Evolutionary conservation across 192 early-diverging fungal genomes (phyloP), one percentile per base, ranked within the genome.

Genomic region (Entomortierella chlamydospora): DNA sequence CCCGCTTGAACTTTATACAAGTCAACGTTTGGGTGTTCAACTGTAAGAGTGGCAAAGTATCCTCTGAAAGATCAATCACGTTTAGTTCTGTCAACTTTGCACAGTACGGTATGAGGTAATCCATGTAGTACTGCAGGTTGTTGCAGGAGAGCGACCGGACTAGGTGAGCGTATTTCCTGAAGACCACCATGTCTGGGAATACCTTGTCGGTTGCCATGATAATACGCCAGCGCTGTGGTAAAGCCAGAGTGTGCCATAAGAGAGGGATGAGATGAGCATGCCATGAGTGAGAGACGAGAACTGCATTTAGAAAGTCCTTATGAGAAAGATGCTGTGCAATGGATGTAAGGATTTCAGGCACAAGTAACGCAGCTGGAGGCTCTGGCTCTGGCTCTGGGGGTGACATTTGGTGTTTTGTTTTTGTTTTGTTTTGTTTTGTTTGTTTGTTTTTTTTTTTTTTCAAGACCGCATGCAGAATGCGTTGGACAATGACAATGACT

Each of bases 121-220:
- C 33, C 12, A 53, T 31, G 18, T 73, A 49, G n/a, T 52, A 63
- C 3, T 65, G 30, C 31, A 73, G 41, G 25, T 52, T 73, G 49
- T 53, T 65, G 47, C 61, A 64, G 13, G 17, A 45, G 4, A 73
- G 33, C 1, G 71, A 73, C 3, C 71, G 71, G 43, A 73, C 55
- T 7, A 73, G 30, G 17, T 57, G 34, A 5, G 43, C 71, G 13
- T 53, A 33, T 31, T 65, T 41, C n/a, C 56, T 17, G 39, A 73
- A 64, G 30, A 51, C 49, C 4, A 30, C 57, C 8, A 49, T 7
- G 17, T 49, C 39, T 0, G 71, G 71, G 39, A 65, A 73, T 26
- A 34, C 53, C 28, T 22, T 63, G 9, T 41, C 60, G 17, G 39
- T 12, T 1, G 47, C 55, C 26, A 49, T 64, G 20, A 58, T 49